Conservation (phyloP, 2,329 filamentous ascomycete species). For the Graphilbum sp. region DNA sequence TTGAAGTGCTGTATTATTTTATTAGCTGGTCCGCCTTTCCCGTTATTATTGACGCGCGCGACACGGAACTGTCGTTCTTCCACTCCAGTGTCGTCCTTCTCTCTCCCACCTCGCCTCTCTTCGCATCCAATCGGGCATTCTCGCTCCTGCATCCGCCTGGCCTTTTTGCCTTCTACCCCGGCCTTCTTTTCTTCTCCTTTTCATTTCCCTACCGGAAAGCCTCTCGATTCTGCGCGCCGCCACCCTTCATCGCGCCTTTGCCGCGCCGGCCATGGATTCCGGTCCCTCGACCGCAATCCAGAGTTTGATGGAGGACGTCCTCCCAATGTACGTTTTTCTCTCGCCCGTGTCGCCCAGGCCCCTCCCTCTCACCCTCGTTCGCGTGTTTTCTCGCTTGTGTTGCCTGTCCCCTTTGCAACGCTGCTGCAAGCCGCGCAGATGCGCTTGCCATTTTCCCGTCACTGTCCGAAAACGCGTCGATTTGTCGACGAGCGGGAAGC, state of each 20-base stretch:
- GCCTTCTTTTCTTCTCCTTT: not conserved
- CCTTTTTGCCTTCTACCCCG: conserved; percentile 4
- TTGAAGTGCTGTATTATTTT: no score
- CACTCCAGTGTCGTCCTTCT: no score
- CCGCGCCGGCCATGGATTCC: not conserved
- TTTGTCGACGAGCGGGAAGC: no score
- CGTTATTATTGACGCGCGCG: conserved; percentile 9
- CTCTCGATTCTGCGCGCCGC: not conserved
- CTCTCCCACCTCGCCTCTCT: no score
- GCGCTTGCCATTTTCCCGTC: not conserved
- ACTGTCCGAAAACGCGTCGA: no score
- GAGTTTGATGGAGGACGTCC: not conserved
- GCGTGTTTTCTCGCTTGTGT: not conserved
- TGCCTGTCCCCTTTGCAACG: not conserved
- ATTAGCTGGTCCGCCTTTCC: conserved; percentile 5
- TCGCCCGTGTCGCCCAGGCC: not conserved
- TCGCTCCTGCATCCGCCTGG: no score
- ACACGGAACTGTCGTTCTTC: conserved; percentile 8
- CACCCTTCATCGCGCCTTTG: not conserved
- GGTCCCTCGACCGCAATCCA: not conserved
- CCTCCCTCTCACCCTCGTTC: not conserved
- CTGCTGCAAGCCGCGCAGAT: no score
- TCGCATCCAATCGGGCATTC: no score
- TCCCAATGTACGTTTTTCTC: not conserved
- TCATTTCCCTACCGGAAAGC: not conserved